Evolutionary conservation across 129 eudicot species (phyloP), one percentile per base, ranked within the genome.

Genomic region (Artemisia argyi): DNA sequence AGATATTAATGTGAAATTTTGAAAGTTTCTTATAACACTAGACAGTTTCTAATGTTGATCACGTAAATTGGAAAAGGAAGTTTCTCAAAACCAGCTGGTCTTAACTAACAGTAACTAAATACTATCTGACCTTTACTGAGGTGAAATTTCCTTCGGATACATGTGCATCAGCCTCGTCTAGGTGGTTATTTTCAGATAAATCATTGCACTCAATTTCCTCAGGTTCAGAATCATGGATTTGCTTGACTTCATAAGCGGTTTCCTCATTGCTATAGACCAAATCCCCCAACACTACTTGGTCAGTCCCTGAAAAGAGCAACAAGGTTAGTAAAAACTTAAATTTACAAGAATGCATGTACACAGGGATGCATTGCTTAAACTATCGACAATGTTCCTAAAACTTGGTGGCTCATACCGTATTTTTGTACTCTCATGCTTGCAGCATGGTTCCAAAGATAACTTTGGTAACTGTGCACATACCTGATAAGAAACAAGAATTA

Each of bases 381-480:
- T 26, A 72, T 32, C 28, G 63, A 46, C 20, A 9, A 14, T 51
- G 63, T 35, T 14, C 16, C 7, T 46, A 48, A 50, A 55, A 20
- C 16, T 19, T 67, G 35, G 68, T 65, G 65, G 10, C 57, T 30
- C 77, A 71, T 68, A 92, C 98, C 98, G 54, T 86, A 83, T 52
- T 83, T 89, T 73, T 87, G 91, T 65, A 89, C 98, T 79, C 98
- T 86, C 76, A 69, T 64, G 79, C 98, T 89, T 28, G 98, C 89
- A 4, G 95, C 96, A 80, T 92, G 95, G 78, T 89, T 92, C 98
- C 96, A 89, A 48, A 92, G 64, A 69, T 89, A 92, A 83, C 96
- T 89, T 81, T 92, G 98, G 68, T 89, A 89, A 76, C 96, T 87
- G 63, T 92, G 98, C 69, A 87, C 96, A 60, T 83, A 92, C 96